phyloP scores from a whole-genome alignment of 2,329 filamentous ascomycete genomes.

The Diplodia sapinea region DNA sequence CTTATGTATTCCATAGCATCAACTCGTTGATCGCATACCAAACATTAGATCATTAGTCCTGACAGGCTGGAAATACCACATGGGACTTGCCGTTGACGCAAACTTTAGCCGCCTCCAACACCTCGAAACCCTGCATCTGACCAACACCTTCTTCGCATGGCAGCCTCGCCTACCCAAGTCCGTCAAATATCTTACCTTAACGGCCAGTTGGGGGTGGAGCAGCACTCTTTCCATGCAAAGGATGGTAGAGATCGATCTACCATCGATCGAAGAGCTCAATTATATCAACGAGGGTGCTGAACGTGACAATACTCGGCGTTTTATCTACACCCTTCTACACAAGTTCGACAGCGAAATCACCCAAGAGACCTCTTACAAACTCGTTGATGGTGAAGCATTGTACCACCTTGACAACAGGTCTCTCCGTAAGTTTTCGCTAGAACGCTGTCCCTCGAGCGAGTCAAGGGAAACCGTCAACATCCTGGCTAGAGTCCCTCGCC shows the following conservation, averaged over 20 bases:
- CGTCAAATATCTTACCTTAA: constrained; percentile 10
- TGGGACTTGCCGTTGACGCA: constrained; percentile 4
- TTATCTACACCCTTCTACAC: constrained; percentile 12
- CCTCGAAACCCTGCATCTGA: constrained; percentile 10
- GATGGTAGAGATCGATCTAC: constrained; percentile 14
- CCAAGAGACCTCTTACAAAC: neutral
- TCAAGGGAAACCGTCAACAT: constrained; percentile 4
- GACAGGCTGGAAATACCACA: constrained; percentile 22
- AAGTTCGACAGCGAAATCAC: neutral
- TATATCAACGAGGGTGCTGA: constrained; percentile 24
- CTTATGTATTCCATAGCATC: neutral
- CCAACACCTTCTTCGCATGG: constrained; percentile 14
- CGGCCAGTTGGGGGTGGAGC: constrained; percentile 18
- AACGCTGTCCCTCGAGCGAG: constrained; percentile 1
- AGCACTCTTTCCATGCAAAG: constrained; percentile 7
- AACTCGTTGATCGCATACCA: constrained; percentile 34
- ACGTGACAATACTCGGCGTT: neutral
- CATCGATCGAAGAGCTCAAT: constrained; percentile 10
- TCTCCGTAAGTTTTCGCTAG: constrained; percentile 8
- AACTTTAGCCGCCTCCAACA: constrained; percentile 12
- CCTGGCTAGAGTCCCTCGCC: constrained; percentile 1
- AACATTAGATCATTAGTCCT: constrained; percentile 35
- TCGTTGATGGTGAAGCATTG: neutral
- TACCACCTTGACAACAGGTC: constrained; percentile 1
- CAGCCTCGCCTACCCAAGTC: constrained; percentile 18